Conservation (phyloP, 371 early-diverging fungal species). For the Mortierella sp. region DNA sequence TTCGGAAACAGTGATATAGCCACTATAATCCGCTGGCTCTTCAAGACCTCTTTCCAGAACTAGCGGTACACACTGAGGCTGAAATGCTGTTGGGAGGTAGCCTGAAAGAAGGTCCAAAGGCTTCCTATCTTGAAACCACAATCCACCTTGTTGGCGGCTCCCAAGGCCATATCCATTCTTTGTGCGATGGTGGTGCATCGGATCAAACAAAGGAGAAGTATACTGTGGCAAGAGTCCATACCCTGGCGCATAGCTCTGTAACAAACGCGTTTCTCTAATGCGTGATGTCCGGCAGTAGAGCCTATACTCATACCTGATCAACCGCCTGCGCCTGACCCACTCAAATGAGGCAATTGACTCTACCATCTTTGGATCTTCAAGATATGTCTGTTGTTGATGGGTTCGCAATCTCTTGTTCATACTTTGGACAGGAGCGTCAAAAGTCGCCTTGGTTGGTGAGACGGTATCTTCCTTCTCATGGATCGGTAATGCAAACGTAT, state of each 20-base stretch:
- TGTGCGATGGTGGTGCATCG: slow-evolving; percentile 7
- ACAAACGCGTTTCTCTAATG: not conserved
- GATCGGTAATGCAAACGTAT: slow-evolving; percentile 17
- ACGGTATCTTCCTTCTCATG: not conserved
- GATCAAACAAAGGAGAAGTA: slow-evolving; percentile 24
- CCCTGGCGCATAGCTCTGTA: slow-evolving; percentile 29
- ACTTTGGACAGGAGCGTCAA: slow-evolving; percentile 7
- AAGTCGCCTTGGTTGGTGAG: too few species aligned
- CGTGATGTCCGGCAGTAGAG: too few species aligned
- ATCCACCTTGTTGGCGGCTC: slow-evolving; percentile 31
- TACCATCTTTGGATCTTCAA: not conserved
- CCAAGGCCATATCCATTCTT: slow-evolving; percentile 35
- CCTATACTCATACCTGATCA: not conserved
- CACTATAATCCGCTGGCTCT: not conserved
- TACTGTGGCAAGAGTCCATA: slow-evolving; percentile 34
- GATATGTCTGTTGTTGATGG: slow-evolving; percentile 23
- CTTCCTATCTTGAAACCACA: slow-evolving; percentile 24
- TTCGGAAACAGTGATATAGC: slow-evolving; percentile 42
- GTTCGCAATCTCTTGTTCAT: slow-evolving; percentile 25
- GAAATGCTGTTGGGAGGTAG: too few species aligned
- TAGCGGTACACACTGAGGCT: too few species aligned
- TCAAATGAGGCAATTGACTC: not conserved
- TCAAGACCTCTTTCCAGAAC: too few species aligned
- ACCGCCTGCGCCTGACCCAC: not conserved
- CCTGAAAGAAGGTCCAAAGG: not conserved